A percentile compares a stretch with the other conserved stretches of the same genome.
These are phyloP conservation scores for Nemania sp. DNA, from an alignment of 2,329 filamentous ascomycete species.

Conservation along the genomic window DNA sequence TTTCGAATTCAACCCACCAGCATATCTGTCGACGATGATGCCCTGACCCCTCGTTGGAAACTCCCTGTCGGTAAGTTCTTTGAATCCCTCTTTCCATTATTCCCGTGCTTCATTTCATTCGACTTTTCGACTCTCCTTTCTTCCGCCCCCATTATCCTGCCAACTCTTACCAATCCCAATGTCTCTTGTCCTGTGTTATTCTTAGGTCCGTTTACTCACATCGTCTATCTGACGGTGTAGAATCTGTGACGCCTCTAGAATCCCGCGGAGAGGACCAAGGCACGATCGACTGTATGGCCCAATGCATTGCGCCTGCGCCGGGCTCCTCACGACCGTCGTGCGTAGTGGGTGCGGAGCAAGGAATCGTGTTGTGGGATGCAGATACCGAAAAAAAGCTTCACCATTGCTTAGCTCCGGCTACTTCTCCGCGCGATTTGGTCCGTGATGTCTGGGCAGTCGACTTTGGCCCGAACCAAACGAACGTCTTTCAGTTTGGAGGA, in stretches of 20 bases:
- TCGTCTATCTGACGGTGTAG: too few relatives aligned
- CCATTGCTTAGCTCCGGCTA: conserved; percentile 39
- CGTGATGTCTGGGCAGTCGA: conserved; percentile 53
- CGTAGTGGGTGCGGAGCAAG: conserved; percentile 52
- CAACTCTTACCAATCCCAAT: background rate
- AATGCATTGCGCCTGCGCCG: conserved; percentile 44
- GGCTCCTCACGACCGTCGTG: conserved; percentile 46
- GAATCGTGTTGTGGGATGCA: conserved; percentile 46
- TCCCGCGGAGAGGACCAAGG: too few relatives aligned
- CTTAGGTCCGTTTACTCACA: background rate
- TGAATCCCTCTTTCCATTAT: too few relatives aligned
- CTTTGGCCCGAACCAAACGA: conserved; percentile 48
- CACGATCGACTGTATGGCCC: conserved; percentile 40
- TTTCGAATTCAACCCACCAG: background rate
- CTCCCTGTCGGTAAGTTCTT: conserved; percentile 7
- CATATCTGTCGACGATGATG: background rate
- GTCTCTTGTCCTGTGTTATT: background rate
- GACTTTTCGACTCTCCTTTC: background rate
- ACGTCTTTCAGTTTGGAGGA: conserved; percentile 55
- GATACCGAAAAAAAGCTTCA: conserved; percentile 41
- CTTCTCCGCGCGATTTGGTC: conserved; percentile 22
- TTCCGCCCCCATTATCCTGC: background rate
- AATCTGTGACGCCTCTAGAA: too few relatives aligned
- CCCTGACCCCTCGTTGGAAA: conserved; percentile 11
- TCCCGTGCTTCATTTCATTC: too few relatives aligned